Evolutionary conservation across 2,329 filamentous ascomycete genomes (phyloP), one percentile per base, ranked within the genome.

Genomic region (Apiospora phragmitis): DNA sequence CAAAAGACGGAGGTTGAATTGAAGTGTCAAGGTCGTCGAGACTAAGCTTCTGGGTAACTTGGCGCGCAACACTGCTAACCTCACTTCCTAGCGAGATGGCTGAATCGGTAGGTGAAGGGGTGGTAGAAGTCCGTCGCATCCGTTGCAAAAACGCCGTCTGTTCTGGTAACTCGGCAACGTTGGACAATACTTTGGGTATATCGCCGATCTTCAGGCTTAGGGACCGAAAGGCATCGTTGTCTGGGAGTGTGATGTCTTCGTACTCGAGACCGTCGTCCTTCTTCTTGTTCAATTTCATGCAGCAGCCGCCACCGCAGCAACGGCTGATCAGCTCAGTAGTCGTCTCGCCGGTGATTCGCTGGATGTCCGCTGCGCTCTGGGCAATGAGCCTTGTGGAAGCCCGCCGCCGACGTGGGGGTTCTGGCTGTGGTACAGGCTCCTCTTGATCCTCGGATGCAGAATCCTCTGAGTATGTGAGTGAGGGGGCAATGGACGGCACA

Each of bases 181-280:
- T 91, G 51, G 91, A 94, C 72, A 98, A 85, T 24, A 88, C 85
- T 67, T 90, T 93, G 7, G 92, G 92, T 69, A 98, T 89, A 42
- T 91, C 87, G 70, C 90, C 90, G 72, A 98, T 87, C 76, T 92
- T 93, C 75, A 98, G 87, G 68, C 91, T 86, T 67, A 99, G 87
- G 72, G 92, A 93, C 70, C 89, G 88, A 83, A 93, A 99, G 21
- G 96, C 96, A 71, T 92, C 88, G 77, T 97, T 98, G 80, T 96
- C 90, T 1, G 95, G 95, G 2, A 89, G 78, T 21, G 83, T 76
- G 26, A 91, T 80, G 8, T 78, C 79, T 76, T 91, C 89, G 71
- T 86, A 89, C 51, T 87, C 81, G 65, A 89, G 72, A 42, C 82
- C 83, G 2, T 84, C 80, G 68, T 81, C 83, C 73, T 84, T 83